Evolutionary conservation across 768 basidiomycete genomes (phyloP).

Genomic region (Suillus spraguei): DNA sequence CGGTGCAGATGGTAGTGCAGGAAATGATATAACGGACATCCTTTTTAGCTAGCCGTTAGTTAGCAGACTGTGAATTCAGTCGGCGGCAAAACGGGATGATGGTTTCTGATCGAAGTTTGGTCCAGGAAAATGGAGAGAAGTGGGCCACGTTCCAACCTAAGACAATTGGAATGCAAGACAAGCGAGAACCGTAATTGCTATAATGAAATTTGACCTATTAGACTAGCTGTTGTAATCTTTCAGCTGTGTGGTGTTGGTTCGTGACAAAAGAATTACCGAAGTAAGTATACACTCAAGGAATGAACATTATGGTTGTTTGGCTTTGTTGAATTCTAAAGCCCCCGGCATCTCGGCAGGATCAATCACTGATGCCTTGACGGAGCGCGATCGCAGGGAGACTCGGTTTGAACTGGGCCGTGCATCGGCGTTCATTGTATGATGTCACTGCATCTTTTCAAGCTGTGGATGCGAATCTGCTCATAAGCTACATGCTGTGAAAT

Average conservation of each 20-base stretch:
- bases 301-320: slow-evolving; percentile 19
- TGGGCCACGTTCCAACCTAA: background rate
- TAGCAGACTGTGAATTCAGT: background rate
- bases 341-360: slow-evolving; percentile 16
- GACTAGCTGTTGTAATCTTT: background rate
- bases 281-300: background rate
- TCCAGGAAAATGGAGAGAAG: background rate
- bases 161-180: background rate
- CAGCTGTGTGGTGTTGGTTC: background rate
- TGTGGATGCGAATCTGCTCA: background rate
- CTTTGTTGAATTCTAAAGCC: slow-evolving; percentile 30
- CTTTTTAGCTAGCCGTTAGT: slow-evolving; percentile 19
- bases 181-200: background rate
- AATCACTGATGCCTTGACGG: background rate
- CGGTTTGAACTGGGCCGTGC: background rate
- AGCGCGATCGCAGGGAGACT: background rate
- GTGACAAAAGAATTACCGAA: background rate
- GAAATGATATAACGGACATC: slow-evolving; percentile 40
- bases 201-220: background rate
- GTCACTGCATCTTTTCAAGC: background rate
- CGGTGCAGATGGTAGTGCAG: slow-evolving; percentile 66
- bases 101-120: slow-evolving; percentile 1
- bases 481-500: background rate
- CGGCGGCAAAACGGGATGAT: background rate
- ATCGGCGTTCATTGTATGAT: background rate